Base-by-base conservation (phyloP, 108 stramenopile genomes). In the Pseudonitzschia delicatissima region DNA sequence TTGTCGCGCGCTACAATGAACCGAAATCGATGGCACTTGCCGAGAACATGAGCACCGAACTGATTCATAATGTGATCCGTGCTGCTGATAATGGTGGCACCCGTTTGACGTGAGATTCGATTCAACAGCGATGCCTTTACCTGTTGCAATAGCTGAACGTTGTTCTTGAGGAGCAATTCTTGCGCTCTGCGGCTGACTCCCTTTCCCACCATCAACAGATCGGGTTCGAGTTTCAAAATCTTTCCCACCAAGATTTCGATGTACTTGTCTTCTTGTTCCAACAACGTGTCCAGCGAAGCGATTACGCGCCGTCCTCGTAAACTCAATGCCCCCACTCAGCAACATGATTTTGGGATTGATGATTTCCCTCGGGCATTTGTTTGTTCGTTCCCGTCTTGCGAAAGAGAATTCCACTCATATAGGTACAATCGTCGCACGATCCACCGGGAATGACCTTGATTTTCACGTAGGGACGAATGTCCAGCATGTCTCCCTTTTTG, bases 261-360 rank as follows among this genome's bases (percentile, higher is more conserved):
- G 78, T 94, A 96, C 55, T 94, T 91, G 37, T 92, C 87, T 71
- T 98, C 98, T 64, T 90, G 88, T 66, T 97, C 98, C 44, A 97
- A 66, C 31, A 97, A 69, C 7, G 94, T 95, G 61, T 97, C 94
- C 33, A 97, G 62, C 0, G 90, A 94, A 5, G 91, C 86, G 28
- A 97, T 91, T n/a, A 28, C 86, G 79, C 51, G 92, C 94, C 11
- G 86, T 81, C 45, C 97, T 83, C 5, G 93, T 92, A 64, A 92
- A 97, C 63, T 97, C 96, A 42, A 98, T 93, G 9, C 95, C 95
- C 7, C 94, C 95, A 50, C 86, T 83, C 15, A 98, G 55, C 1
- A 98, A 42, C 82, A 98, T 83, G 17, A 98, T 96, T 27, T 91
- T 82, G 0, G 98, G 96, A 28, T 91, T 85, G 20, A 55, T 51